Evolutionary conservation across 2,329 filamentous ascomycete species (phyloP).

Genomic region (Setomelanomma holmii): DNA sequence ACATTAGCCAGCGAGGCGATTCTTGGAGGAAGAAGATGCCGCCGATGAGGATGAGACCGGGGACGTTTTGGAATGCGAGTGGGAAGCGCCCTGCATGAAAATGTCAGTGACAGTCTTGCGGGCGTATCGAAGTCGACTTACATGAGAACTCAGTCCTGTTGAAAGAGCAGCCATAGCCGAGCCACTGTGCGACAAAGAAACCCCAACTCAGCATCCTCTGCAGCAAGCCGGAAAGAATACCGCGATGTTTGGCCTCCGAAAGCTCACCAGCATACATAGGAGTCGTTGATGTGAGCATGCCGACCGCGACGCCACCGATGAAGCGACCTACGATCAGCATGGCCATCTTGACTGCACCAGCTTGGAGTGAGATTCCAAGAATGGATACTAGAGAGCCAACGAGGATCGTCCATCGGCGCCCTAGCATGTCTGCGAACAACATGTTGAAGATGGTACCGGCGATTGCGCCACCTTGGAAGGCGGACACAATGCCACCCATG

Average conservation of each 20-base stretch:
- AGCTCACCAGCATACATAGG: slow-evolving; percentile 39
- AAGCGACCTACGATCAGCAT: slow-evolving; percentile 61
- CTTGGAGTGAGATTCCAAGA: slow-evolving; percentile 47
- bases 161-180: slow-evolving; percentile 48
- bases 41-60: slow-evolving; percentile 51
- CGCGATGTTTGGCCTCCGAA: slow-evolving; percentile 40
- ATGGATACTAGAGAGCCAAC: slow-evolving; percentile 43
- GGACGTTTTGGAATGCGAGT: slow-evolving; percentile 53
- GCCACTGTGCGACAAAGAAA: slow-evolving; percentile 49
- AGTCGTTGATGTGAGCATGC: slow-evolving; percentile 33
- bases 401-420: slow-evolving; percentile 39
- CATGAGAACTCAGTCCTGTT: slow-evolving; percentile 28
- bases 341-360: slow-evolving; percentile 44
- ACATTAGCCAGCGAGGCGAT: slow-evolving; percentile 67
- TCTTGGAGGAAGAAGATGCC: slow-evolving; percentile 63
- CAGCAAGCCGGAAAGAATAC: slow-evolving; percentile 68
- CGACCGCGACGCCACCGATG: slow-evolving; percentile 59
- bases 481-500: slow-evolving; percentile 45
- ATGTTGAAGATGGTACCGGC: slow-evolving; percentile 24
- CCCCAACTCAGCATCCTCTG: slow-evolving; percentile 50
- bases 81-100: slow-evolving; percentile 43
- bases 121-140: slow-evolving; percentile 9
- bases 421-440: slow-evolving; percentile 20
- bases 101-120: background rate
- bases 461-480: slow-evolving; percentile 46